These are phyloP conservation scores for Tolypocladium ovalisporum DNA, from an alignment of 2,329 filamentous ascomycete species.

Conservation along the genomic window DNA sequence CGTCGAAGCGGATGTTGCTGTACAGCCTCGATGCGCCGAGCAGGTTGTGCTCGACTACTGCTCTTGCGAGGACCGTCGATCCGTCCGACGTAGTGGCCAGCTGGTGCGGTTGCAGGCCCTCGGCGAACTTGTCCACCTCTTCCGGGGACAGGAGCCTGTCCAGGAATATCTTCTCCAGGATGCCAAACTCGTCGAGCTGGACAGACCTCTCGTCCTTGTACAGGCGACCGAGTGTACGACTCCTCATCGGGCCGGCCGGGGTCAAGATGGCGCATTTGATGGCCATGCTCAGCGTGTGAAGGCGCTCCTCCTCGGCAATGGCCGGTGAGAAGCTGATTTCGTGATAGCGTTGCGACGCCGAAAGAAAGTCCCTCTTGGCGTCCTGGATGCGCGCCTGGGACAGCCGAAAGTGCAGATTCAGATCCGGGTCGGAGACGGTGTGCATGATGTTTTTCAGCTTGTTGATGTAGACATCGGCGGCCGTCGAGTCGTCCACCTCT, in stretches of 20 bases:
- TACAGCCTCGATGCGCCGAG: conserved; percentile 74
- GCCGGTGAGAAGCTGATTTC: conserved; percentile 67
- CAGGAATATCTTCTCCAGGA: conserved; percentile 96
- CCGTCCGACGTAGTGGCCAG: conserved; percentile 83
- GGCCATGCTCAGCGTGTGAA: conserved; percentile 75
- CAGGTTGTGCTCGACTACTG: conserved; percentile 92
- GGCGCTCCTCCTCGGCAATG: conserved; percentile 77
- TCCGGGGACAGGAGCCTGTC: conserved; percentile 69
- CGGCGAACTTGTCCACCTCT: conserved; percentile 82
- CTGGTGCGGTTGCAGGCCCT: conserved; percentile 75
- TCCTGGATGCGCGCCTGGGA: conserved; percentile 90
- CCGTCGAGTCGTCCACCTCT: conserved; percentile 82
- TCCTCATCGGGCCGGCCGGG: conserved; percentile 77
- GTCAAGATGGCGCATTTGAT: conserved; percentile 89
- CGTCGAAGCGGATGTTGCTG: conserved; percentile 65
- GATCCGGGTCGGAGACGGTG: conserved; percentile 60
- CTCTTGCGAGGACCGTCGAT: conserved; percentile 83
- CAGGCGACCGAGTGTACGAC: conserved; percentile 66
- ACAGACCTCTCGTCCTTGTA: conserved; percentile 86
- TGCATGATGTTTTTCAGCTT: conserved; percentile 90
- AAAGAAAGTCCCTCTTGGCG: conserved; percentile 78
- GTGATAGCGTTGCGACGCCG: conserved; percentile 81
- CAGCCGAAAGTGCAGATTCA: conserved; percentile 77
- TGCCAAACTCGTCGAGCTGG: conserved; percentile 68
- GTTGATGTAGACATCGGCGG: conserved; percentile 81